Base-by-base conservation (phyloP, 1,284 basidiomycete genomes). In the Rhodotorula glutinis region DNA sequence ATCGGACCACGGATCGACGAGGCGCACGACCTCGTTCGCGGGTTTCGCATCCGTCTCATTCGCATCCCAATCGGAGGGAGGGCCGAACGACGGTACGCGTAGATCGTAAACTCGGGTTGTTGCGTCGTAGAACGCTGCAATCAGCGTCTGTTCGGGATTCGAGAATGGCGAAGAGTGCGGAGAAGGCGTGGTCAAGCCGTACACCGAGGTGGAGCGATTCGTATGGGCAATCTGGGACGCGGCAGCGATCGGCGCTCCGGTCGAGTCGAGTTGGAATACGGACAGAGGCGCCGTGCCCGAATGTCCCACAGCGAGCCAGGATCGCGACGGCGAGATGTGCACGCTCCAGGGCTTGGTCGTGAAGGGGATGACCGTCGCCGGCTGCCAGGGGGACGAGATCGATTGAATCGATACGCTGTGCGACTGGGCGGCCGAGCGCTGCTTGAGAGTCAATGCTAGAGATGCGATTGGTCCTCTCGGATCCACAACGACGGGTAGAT, bases 1-100 rank as follows among this genome's bases (percentile, higher is more conserved):
- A 40, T 71, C 64, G 21, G 62, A 62, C 67, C 67, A 71, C 3
- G 70, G 70, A 38, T 71, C 70, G 16, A 29, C 13, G 7, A 71
- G 51, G 2, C 60, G 17, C 21, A 65, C 2, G 23, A 71, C 47
- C 30, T 64, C 59, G 47, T 62, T 63, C 29, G 44, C 9, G 7
- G 52, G 33, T 2, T 23, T 8, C 17, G 13, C 29, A 14, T 23
- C 33, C 44, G 23, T 11, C 25, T 16, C 29, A 16, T 16, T 3
- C 1, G 30, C 33, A 40, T 49, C 29, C 55, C 49, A 62, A 4
- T 51, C 40, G 4, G 44, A 27, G 17, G 16, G n/a, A 0, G 47
- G 29, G 4, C 60, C 33, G 2, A 52, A 19, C 8, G 56, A 9
- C 3, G 60, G 57, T 5, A 62, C 8, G 16, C 70, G 70, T 1